Percentiles rank a stretch among this genome's conserved stretches.
Conservation (phyloP, 371 early-diverging fungal genomes). For the Dinochytrium kinnereticum region DNA sequence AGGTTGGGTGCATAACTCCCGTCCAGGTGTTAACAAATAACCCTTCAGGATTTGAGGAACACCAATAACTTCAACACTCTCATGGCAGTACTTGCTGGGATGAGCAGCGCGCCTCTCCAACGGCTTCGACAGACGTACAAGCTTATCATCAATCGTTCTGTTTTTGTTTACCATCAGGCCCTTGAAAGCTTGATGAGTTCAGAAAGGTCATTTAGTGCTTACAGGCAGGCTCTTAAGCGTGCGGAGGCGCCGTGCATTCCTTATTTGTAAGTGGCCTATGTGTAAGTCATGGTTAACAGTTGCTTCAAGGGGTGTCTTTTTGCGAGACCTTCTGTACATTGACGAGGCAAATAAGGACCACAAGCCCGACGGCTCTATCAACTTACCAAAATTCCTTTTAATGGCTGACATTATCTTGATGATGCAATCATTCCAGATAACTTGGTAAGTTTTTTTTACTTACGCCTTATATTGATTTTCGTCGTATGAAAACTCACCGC, state of each 20-base stretch:
- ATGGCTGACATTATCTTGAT: constrained; percentile 53
- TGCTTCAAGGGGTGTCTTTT: constrained; percentile 49
- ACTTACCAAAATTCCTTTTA: constrained; percentile 48
- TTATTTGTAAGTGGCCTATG: constrained; percentile 48
- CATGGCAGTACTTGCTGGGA: constrained; percentile 50
- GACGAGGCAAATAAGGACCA: constrained; percentile 51
- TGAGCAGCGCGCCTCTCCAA: constrained; percentile 43
- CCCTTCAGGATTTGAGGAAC: constrained; percentile 41
- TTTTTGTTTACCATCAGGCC: constrained; percentile 22
- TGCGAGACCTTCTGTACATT: constrained; percentile 52
- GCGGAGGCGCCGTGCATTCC: constrained; percentile 53
- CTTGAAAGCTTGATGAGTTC: constrained; percentile 53
- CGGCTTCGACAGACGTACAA: constrained; percentile 46
- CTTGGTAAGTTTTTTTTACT: too few species aligned
- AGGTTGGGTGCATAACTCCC: constrained; percentile 31
- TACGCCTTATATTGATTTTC: not conserved
- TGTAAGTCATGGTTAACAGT: constrained; percentile 3
- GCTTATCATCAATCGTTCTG: constrained; percentile 27
- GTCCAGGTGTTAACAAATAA: too few species aligned
- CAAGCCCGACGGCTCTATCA: constrained; percentile 43
- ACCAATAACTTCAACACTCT: constrained; percentile 53
- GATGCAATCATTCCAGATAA: constrained; percentile 42
- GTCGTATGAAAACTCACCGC: not conserved
- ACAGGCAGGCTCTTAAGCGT: constrained; percentile 41
- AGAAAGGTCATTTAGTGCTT: constrained; percentile 44